A percentile compares a stretch with the other conserved stretches of the same genome.
These are phyloP conservation scores for Flaveria linearis DNA, from an alignment of 129 eudicot species.

Conservation along the genomic window DNA sequence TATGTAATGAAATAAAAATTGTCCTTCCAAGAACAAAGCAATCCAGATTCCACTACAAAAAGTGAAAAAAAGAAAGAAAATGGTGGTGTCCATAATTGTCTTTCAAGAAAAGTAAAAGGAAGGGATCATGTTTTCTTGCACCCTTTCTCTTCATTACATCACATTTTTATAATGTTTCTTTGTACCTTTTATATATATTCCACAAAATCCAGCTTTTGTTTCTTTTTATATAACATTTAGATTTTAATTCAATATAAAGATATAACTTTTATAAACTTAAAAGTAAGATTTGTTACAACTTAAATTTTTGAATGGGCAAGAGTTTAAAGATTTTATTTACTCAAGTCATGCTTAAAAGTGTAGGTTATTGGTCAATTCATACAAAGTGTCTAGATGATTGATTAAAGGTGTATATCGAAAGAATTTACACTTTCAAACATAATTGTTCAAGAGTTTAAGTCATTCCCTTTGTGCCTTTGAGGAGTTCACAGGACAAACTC, in stretches of 20 bases:
- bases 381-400: too few species aligned
- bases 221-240: background rate
- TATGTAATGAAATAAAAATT: constrained; percentile 25
- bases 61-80: constrained; percentile 25
- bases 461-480: too few species aligned
- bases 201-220: too few species aligned
- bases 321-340: too few species aligned
- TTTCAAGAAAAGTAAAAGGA: constrained; percentile 36
- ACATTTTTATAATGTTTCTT: constrained; percentile 17
- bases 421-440: too few species aligned
- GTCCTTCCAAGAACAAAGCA: constrained; percentile 41
- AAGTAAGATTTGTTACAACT: background rate
- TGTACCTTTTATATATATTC: constrained; percentile 24
- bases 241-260: background rate
- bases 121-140: constrained; percentile 37
- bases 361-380: too few species aligned
- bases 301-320: too few species aligned
- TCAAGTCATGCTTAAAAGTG: too few species aligned
- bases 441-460: too few species aligned
- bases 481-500: too few species aligned
- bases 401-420: too few species aligned
- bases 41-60: constrained; percentile 37
- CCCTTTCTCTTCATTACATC: constrained; percentile 47
- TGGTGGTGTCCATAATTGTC: constrained; percentile 41
- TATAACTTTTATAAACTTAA: background rate